A percentile compares a stretch with the other conserved stretches of the same genome.
These are phyloP conservation scores for Beauveria caledonica DNA, from an alignment of 2,329 filamentous ascomycete genomes.

Conservation along the genomic window DNA sequence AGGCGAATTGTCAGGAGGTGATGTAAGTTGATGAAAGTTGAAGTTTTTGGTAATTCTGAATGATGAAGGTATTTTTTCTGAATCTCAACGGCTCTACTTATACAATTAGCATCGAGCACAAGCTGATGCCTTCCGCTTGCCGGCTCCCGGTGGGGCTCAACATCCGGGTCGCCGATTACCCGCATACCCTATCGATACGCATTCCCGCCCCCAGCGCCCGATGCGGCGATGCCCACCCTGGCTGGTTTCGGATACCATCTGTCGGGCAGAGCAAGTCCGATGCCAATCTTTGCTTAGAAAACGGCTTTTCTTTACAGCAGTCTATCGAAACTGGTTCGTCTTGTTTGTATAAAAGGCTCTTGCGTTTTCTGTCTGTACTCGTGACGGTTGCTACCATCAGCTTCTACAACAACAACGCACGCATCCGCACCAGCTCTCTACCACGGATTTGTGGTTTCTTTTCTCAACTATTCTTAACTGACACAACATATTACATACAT, in stretches of 20 bases:
- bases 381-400: not conserved
- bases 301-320: no score
- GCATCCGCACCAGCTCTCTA: not conserved
- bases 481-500: no score
- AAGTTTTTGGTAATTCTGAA: not conserved
- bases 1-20: not conserved
- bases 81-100: not conserved
- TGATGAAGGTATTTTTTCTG: not conserved
- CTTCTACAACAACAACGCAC: not conserved
- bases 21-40: not conserved
- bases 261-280: no score
- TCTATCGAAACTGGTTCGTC: no score
- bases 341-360: not conserved
- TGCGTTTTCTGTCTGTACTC: not conserved
- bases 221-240: not conserved
- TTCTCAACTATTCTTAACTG: no score
- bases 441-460: no score
- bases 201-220: not conserved
- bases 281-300: no score
- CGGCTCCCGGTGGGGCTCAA: not conserved
- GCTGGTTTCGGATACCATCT: no score
- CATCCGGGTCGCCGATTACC: slow-evolving; percentile 1
- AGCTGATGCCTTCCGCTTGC: not conserved
- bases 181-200: slow-evolving; percentile 4
- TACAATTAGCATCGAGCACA: not conserved